A percentile compares a stretch with the other conserved stretches of the same genome.
phyloP scores from a whole-genome alignment of 352 stramenopile species.

The Phytophthora sp. region DNA sequence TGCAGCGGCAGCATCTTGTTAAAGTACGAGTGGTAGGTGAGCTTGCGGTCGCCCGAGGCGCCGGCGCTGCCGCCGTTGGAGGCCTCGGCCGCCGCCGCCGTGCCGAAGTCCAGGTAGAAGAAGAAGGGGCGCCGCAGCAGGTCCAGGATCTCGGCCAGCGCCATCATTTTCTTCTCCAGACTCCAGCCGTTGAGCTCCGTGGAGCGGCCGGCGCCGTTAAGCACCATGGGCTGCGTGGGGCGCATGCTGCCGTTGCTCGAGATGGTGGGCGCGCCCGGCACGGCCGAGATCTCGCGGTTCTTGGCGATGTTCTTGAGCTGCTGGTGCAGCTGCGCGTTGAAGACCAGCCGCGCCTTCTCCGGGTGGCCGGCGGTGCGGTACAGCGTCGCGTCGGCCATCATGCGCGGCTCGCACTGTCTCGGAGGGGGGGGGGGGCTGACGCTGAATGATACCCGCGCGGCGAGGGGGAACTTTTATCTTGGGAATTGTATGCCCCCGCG shows the following conservation, averaged over 20 bases:
- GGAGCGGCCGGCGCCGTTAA: constrained; percentile 40
- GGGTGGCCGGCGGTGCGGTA: constrained; percentile 55
- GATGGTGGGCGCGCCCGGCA: constrained; percentile 38
- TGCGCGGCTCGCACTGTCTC: constrained; percentile 1
- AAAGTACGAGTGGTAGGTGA: constrained; percentile 67
- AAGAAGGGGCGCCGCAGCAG: constrained; percentile 76
- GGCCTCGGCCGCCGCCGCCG: constrained; percentile 26
- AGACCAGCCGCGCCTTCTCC: constrained; percentile 65
- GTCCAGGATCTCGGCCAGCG: constrained; percentile 62
- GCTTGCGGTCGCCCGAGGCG: constrained; percentile 47
- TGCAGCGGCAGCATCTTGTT: constrained; percentile 76
- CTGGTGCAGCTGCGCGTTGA: constrained; percentile 78
- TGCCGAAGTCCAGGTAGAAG: constrained; percentile 77
- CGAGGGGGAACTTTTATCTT: constrained; percentile 5
- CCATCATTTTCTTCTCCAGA: constrained; percentile 80
- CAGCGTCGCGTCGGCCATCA: constrained; percentile 48
- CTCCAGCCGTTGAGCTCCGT: constrained; percentile 77
- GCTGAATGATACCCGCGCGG: constrained; percentile 15
- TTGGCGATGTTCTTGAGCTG: constrained; percentile 73
- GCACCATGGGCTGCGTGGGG: constrained; percentile 41
- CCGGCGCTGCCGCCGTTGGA: constrained; percentile 28
- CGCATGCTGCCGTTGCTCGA: constrained; percentile 50
- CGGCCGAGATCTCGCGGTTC: constrained; percentile 55
- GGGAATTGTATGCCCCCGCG: constrained; percentile 13
- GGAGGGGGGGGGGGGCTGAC: neutral